Evolutionary conservation across 331 rosid genomes (phyloP), one percentile per base, ranked within the genome.

Genomic region (Phaseolus coccineus): DNA sequence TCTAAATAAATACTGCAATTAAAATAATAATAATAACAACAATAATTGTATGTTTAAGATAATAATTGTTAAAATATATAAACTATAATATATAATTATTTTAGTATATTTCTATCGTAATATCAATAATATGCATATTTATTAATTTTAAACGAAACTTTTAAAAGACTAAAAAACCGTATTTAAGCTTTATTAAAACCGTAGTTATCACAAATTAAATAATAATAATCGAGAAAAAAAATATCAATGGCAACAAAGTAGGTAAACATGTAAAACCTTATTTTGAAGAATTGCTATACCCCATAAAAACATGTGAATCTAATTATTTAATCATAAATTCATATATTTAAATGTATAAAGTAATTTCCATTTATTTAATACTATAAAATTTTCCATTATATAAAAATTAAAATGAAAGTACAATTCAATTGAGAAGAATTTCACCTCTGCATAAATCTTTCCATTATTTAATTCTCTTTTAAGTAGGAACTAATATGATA

Each of bases 391-490:
- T 0, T 9, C 11, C 6, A 3, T 55, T 58, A 28, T 59, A 28
- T 13, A 7, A 61, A 61, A 61, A 61, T 28, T 61, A 61, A 27
- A 61, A 10, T 28, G 0, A 61, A 13, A 25, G 30, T 28, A 89
- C 77, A 82, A 50, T 15, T 5, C 19, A 6, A 15, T 52, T 52
- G 19, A n/a, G 58, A 50, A 25, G 69, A 82, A 81, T 82, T 89
- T 91, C 87, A 85, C 81, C 86, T 92, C 91, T 92, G 22, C 88
- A 88, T 79, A 39, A 39, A 39, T 39, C 44, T 39, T 39, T 39
- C 44, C 44, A 37, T 4, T 37, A 4, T 37, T 37, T 37, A 39
- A 39, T 39, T 6, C 10, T 39, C 8, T 0, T 39, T 39, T 28
- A 4, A 4, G 6, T 35, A 35, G 6, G 6, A 4, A 35, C 6